Base-by-base conservation (phyloP, 1,284 basidiomycete species). In the Stygiomarasmius scandens region DNA sequence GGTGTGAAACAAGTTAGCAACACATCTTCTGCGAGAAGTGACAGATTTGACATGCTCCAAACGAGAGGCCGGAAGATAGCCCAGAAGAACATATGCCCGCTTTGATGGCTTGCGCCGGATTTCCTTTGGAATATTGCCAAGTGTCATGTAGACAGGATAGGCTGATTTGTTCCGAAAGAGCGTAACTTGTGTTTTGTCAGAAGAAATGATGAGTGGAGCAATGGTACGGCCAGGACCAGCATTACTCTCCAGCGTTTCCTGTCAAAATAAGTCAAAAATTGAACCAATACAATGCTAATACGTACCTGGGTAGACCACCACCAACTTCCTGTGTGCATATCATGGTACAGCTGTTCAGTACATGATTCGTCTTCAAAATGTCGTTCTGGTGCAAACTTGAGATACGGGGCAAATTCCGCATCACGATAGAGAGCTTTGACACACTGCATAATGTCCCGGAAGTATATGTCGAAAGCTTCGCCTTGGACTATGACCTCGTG, bases 71-170 rank as follows among this genome's bases (percentile, higher is more conserved):
- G 77, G 75, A 0, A 78, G 66, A 55, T 79, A 79, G 0, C 60
- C 75, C 14, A 79, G 54, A 0, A 80, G 68, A 8, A 80, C 63
- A 23, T 73, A 69, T 1, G 66, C 74, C 0, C 59, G 69, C 0
- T 58, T 55, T 0, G 72, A 75, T 0, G 75, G 72, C 52, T 76
- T 74, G 0, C 69, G 62, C 2, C 71, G 65, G 1, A 77, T 71
- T 10, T 71, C 69, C 50, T 79, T 78, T 1, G 77, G 74, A 9
- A 81, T 64, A 57, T 79, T 79, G 1, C 78, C 76, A 46, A 80
- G 74, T 0, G 74, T 78, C n/a, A 80, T 55, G 52, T 79, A 79
- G 0, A 79, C 64, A 0, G 75, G 76, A 60, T 77, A 79, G 1
- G 74, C 75, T 6, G 65, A 59, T 58, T 77, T 78, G 57, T 72